These are phyloP conservation scores for Gomphus bonarii DNA, from an alignment of 1,284 basidiomycete genomes.

Conservation along the genomic window DNA sequence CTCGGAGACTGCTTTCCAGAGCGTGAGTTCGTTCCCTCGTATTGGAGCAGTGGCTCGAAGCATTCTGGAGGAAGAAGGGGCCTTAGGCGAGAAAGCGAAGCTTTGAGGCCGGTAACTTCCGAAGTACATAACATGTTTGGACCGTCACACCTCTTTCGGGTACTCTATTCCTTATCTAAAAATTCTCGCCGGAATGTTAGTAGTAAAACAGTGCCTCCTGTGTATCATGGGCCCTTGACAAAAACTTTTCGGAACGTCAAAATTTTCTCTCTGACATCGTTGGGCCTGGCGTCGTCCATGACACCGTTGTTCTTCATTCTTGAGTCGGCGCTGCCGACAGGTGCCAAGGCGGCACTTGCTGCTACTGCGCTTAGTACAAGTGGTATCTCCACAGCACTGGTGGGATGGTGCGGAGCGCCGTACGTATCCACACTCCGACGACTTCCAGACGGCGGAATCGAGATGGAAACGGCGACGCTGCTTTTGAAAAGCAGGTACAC, in stretches of 20 bases:
- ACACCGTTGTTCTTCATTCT: conserved; percentile 75
- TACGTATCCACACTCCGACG: conserved; percentile 37
- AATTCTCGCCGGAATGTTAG: background rate
- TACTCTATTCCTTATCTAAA: background rate
- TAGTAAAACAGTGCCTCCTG: conserved; percentile 1
- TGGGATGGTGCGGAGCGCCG: conserved; percentile 58
- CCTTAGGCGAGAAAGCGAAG: background rate
- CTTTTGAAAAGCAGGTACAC: conserved; percentile 47
- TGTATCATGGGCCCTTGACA: conserved; percentile 56
- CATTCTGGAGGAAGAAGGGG: conserved; percentile 31
- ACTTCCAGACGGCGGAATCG: conserved; percentile 33
- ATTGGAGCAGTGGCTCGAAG: conserved; percentile 54
- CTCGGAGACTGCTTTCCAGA: conserved; percentile 60
- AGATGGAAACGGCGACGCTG: conserved; percentile 62
- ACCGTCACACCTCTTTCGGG: background rate
- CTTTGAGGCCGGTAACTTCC: conserved; percentile 1
- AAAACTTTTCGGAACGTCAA: conserved; percentile 69
- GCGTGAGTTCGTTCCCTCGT: conserved; percentile 48
- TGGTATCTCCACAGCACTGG: conserved; percentile 61
- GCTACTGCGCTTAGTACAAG: conserved; percentile 63
- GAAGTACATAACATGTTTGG: background rate
- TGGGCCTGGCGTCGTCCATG: conserved; percentile 59
- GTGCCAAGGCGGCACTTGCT: conserved; percentile 61
- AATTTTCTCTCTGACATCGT: conserved; percentile 73
- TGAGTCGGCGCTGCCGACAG: conserved; percentile 62